Base-by-base conservation (phyloP, 2,329 filamentous ascomycete genomes). In the Plenodomus tracheiphilus region DNA sequence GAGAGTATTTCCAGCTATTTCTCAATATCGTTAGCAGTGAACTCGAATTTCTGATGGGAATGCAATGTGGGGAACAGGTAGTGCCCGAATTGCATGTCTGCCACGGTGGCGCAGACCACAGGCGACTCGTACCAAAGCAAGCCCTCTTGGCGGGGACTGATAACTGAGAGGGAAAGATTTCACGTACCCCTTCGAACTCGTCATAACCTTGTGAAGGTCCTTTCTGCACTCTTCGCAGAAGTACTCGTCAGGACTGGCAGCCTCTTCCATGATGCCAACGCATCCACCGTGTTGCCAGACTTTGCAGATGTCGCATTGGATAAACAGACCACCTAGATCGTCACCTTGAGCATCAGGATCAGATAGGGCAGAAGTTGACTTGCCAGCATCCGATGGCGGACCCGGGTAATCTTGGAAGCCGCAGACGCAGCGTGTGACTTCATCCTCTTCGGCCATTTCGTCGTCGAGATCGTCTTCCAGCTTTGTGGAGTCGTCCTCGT, bases 281-380 rank as follows among this genome's bases (percentile, higher is more conserved):
- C 94, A 99, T 52, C 92, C 93, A 65, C 94, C 94, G 71, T 99
- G 94, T 73, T 99, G 94, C 94, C 93, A 99, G 56, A 97, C 94
- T 71, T 96, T 95, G 79, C 94, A 99, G 57, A 89, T 81, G 75
- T 97, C 94, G 81, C 94, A 99, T 78, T 97, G 93, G 59, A 99
- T 92, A 75, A 97, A 99, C 74, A 97, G 88, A 43, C 92, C 93
- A 38, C 93, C 94, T 59, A 93, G 82, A 58, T 97, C 93, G 65
- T 96, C 91, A 25, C 62, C 65, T 57, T 64, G 66, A 16, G 60
- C 49, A 45, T 70, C 68, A 51, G 77, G 85, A 77, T 76, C 85
- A 75, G 71, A 80, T 73, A 72, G 81, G 74, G 75, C 85, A 75
- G 70, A 81, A 74, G 63, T 59, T 47, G 68, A 62, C 83, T 81